Base-by-base conservation (phyloP, 176 grass and related monocot genomes). In the Cocos nucifera region DNA sequence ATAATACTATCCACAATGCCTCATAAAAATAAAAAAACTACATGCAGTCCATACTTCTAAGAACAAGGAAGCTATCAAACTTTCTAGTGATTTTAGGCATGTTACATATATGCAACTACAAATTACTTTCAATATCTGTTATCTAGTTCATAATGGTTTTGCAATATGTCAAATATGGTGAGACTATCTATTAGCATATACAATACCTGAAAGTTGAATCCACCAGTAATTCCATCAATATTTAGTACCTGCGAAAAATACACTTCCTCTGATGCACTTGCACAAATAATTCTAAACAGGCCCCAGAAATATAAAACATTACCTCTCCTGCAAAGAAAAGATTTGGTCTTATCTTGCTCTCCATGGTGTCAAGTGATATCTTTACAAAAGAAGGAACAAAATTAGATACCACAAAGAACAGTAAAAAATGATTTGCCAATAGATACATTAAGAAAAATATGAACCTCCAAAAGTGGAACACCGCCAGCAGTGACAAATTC, bases 281-380 rank as follows among this genome's bases (percentile, higher is more conserved):
- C 35, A 57, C 22, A 18, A 53, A 56, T 69, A 24, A 61, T 25
- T 62, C 54, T 19, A 6, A 75, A 22, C 48, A 22, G 19, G 15
- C 35, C 9, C 35, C 8, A 44, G 32, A 44, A 12, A 44, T 12
- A 44, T 44, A 44, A 67, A 49, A 19, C 51, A 51, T 76, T 82
- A 96, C 91, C 91, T 96, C 86, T 83, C 91, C 91, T 17, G 91
- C 91, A 82, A 90, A 96, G 78, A 90, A 96, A 16, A 96, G 65
- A 72, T 87, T 85, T 69, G 64, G 18, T 19, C 56, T 82, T 69
- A 87, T 90, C 80, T 90, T 96, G 80, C 91, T 96, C 73, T 87
- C 86, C 86, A 96, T 96, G 19, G 83, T 85, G 44, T 65, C 62
- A 68, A 96, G 80, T 10, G 78, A 90, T 69, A 96, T 60, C 86